Percentiles rank a stretch among this genome's conserved stretches.
phyloP scores from a whole-genome alignment of 176 grass and related monocot genomes.

The Bolboschoenus planiculmis region DNA sequence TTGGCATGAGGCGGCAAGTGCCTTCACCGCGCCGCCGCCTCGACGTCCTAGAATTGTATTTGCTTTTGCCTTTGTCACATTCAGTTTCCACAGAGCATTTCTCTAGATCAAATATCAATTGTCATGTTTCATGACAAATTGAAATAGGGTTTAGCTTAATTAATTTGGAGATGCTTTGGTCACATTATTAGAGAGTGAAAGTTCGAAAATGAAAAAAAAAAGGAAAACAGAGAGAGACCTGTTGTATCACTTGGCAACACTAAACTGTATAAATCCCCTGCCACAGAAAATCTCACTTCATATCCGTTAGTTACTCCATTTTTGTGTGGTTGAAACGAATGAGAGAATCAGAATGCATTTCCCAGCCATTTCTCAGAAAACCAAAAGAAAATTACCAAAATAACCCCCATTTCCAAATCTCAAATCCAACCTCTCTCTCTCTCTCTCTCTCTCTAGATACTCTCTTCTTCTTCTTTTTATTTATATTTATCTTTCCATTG shows the following conservation, averaged over 20 bases:
- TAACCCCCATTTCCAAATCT: not conserved
- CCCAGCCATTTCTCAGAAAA: not conserved
- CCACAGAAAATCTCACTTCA: not conserved
- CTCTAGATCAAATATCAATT: too few species aligned
- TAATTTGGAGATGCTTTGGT: too few species aligned
- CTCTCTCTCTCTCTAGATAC: not conserved
- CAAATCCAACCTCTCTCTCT: not conserved
- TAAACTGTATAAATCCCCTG: not conserved
- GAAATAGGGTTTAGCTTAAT: too few species aligned
- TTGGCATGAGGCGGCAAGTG: too few species aligned
- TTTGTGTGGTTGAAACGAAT: slow-evolving; percentile 12
- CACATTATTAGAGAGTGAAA: too few species aligned
- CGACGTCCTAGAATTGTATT: too few species aligned
- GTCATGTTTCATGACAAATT: too few species aligned
- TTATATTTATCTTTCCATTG: not conserved
- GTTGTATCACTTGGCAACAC: not conserved
- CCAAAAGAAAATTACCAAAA: not conserved
- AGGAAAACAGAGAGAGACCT: too few species aligned
- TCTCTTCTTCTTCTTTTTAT: not conserved
- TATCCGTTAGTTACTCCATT: slow-evolving; percentile 2
- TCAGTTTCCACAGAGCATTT: too few species aligned
- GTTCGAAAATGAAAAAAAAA: too few species aligned
- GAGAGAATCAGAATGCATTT: not conserved
- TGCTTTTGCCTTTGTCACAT: too few species aligned
- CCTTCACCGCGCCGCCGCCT: too few species aligned